A percentile compares a stretch with the other conserved stretches of the same genome.
Evolutionary conservation across 495 filamentous ascomycete species (phyloP).

Genomic region (Baudoinia panamericana): DNA sequence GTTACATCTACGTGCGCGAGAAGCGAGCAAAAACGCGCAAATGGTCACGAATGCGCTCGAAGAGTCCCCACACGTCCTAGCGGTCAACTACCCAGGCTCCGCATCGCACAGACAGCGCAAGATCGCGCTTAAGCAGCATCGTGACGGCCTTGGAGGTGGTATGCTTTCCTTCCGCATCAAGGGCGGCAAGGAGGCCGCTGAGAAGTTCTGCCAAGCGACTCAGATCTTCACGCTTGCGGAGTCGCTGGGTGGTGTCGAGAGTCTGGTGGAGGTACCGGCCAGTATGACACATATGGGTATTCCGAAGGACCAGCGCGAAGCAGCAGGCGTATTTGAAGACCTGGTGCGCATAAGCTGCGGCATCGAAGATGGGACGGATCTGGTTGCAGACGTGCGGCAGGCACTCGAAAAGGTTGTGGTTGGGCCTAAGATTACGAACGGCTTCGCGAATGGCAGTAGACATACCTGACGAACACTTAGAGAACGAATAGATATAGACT

Average conservation of each 20-base stretch:
- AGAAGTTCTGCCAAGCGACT: constrained; percentile 81
- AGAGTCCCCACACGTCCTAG: constrained; percentile 63
- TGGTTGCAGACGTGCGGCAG: constrained; percentile 69
- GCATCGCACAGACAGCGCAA: constrained; percentile 71
- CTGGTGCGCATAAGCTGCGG: constrained; percentile 89
- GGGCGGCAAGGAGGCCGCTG: constrained; percentile 75
- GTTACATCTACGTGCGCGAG: constrained; percentile 77
- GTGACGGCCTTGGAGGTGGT: constrained; percentile 86
- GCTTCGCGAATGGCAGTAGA: constrained; percentile 12
- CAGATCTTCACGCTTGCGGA: constrained; percentile 89
- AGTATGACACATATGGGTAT: constrained; percentile 97
- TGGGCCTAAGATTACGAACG: constrained; percentile 31
- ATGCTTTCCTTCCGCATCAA: constrained; percentile 95
- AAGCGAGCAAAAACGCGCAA: constrained; percentile 70
- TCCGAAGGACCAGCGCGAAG: constrained; percentile 75
- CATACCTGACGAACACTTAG: not conserved
- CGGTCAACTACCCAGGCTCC: constrained; percentile 91
- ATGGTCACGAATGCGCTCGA: constrained; percentile 66
- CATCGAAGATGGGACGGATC: constrained; percentile 79
- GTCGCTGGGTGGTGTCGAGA: constrained; percentile 85
- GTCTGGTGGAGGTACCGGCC: constrained; percentile 76
- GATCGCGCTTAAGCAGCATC: constrained; percentile 81
- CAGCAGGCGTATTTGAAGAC: constrained; percentile 90
- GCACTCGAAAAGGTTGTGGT: constrained; percentile 66
- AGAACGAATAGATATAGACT: not conserved